These are phyloP conservation scores for Plasmodium falciparum DNA, from an alignment of 169 alveolate genomes.

Conservation along the genomic window DNA sequence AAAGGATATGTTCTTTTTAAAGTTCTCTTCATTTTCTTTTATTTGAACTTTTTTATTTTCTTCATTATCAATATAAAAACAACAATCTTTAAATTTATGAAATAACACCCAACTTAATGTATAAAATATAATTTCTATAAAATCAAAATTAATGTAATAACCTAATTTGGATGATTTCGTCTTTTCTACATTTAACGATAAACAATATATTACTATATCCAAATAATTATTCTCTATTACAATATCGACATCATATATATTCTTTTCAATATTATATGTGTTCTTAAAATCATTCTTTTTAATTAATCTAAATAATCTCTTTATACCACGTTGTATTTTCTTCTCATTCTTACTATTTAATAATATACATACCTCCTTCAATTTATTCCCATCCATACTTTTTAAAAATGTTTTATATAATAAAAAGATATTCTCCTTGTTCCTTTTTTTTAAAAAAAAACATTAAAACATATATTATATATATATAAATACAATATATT, in stretches of 20 bases:
- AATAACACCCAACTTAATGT: conserved; percentile 59
- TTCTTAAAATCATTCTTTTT: not conserved
- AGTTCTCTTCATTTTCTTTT: not conserved
- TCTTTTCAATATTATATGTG: conserved; percentile 12
- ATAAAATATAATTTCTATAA: conserved; percentile 57
- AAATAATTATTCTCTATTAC: conserved; percentile 48
- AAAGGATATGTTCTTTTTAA: conserved; percentile 15
- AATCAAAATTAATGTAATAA: conserved; percentile 14
- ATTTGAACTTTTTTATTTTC: not conserved
- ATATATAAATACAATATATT: conserved; percentile 13
- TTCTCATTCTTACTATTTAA: conserved; percentile 33
- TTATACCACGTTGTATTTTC: conserved; percentile 24
- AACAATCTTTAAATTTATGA: conserved; percentile 6
- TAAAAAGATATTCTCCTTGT: not conserved
- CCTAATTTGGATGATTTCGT: conserved; percentile 3
- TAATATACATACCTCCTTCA: conserved; percentile 40
- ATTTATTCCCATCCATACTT: conserved; percentile 1
- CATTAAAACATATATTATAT: conserved; percentile 1
- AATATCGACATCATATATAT: conserved; percentile 16
- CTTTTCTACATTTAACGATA: conserved; percentile 14
- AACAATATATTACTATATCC: conserved; percentile 20
- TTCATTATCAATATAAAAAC: not conserved
- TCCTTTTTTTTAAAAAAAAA: not conserved
- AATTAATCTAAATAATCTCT: conserved; percentile 26
- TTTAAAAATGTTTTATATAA: not conserved